Conservation (phyloP, 2,329 filamentous ascomycete species). For the Fusarium begoniae region DNA sequence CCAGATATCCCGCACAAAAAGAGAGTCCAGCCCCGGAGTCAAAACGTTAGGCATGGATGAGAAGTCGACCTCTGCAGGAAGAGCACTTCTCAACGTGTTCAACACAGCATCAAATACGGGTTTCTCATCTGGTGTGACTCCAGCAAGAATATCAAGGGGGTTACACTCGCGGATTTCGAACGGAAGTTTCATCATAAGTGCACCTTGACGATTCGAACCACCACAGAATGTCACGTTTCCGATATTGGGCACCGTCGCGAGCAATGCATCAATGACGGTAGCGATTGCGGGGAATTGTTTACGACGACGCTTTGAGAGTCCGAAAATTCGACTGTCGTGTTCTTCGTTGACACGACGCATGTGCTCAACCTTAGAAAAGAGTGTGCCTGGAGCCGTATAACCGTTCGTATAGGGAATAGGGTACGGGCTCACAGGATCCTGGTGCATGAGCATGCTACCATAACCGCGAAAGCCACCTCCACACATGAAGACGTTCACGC, state of each 20-base stretch:
- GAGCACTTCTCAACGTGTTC: constrained; percentile 50
- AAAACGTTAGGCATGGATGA: constrained; percentile 53
- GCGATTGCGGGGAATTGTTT: constrained; percentile 86
- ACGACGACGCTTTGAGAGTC: constrained; percentile 81
- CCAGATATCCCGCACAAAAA: constrained; percentile 65
- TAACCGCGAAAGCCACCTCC: constrained; percentile 92
- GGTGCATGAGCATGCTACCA: constrained; percentile 87
- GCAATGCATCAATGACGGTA: constrained; percentile 79
- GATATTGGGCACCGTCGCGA: constrained; percentile 74
- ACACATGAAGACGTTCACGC: constrained; percentile 81
- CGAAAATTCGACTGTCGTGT: constrained; percentile 69
- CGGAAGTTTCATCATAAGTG: constrained; percentile 76
- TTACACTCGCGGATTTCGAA: constrained; percentile 66
- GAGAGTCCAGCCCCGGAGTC: constrained; percentile 51
- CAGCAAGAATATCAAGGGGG: constrained; percentile 62
- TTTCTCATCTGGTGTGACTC: constrained; percentile 39
- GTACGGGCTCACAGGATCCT: constrained; percentile 77
- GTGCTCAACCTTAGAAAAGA: constrained; percentile 65
- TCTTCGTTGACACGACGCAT: constrained; percentile 63
- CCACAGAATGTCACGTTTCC: constrained; percentile 83
- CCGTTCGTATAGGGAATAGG: constrained; percentile 85
- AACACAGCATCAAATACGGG: constrained; percentile 51
- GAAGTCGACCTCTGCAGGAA: constrained; percentile 53
- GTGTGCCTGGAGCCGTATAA: constrained; percentile 70
- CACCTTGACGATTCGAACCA: constrained; percentile 87